Percentiles rank a stretch among this genome's conserved stretches.
Conservation (phyloP, 2,329 filamentous ascomycete species). For the Pseudocercospora fijiensis region DNA sequence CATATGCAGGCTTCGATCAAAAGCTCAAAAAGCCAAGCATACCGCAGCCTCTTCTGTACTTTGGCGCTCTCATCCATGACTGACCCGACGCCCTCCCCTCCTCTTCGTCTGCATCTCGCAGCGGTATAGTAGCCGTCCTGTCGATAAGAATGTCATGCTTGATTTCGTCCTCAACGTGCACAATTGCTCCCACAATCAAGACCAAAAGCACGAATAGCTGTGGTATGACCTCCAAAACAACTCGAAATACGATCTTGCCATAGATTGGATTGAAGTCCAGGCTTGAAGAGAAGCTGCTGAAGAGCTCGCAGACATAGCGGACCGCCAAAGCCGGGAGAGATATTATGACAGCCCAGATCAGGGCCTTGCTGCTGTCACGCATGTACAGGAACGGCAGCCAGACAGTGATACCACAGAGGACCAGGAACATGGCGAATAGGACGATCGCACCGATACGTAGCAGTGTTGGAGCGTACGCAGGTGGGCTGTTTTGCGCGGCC, state of each 20-base stretch:
- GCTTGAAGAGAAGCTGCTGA: conserved; percentile 8
- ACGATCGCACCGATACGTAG: background rate
- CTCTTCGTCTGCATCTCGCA: background rate
- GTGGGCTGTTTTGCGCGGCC: background rate
- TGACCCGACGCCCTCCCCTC: background rate
- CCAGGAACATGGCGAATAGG: background rate
- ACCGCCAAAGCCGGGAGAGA: conserved; percentile 11
- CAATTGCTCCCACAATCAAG: conserved; percentile 10
- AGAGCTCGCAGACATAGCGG: conserved; percentile 11
- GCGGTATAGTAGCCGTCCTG: background rate
- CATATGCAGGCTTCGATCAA: background rate
- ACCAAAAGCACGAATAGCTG: conserved; percentile 11
- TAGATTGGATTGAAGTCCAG: conserved; percentile 9
- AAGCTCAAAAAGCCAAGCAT: background rate
- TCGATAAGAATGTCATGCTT: background rate
- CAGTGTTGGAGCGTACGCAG: background rate
- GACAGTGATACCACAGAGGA: background rate
- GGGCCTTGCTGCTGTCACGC: conserved; percentile 5
- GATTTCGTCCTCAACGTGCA: background rate
- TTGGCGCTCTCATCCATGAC: background rate
- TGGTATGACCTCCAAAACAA: conserved; percentile 7
- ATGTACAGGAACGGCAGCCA: conserved; percentile 8
- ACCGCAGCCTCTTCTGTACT: background rate
- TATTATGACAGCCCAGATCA: conserved; percentile 14
- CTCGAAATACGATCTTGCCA: conserved; percentile 8